Base-by-base conservation (phyloP, 306 rosid genomes). In the Potentilla sterilis region DNA sequence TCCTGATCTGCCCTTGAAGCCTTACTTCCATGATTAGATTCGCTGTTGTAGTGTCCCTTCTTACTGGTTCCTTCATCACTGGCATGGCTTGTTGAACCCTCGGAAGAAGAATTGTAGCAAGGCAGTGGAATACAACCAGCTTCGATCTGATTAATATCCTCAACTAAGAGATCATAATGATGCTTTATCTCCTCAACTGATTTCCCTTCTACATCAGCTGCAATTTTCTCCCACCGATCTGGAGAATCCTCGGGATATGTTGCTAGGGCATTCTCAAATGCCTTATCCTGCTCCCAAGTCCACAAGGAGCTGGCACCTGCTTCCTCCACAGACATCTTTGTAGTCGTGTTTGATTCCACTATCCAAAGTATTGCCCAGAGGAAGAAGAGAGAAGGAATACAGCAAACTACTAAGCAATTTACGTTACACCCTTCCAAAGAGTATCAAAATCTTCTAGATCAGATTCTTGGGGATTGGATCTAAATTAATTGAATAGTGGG, bases 171-270 rank as follows among this genome's bases (percentile, higher is more conserved):
- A 75, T 90, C 90, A 65, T 90, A 91, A 84, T 94, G 98, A 75
- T 82, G 85, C 74, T 86, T 88, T 77, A 94, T 85, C 85, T 91
- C 97, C 71, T 91, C 93, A 63, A 84, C 4, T 42, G 91, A 86
- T 88, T 88, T 94, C 79, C 92, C 98, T 0, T 89, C 91, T 67
- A 94, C 97, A 80, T 90, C 95, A 32, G 85, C 90, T 13, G 86
- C 86, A 76, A 94, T 94, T 80, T 87, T 88, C 86, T 94, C 96
- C 98, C 98, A 94, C 67, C 95, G 87, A 92, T 90, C 95, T 14
- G 87, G 70, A 70, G 79, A 83, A 76, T 88, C 89, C 78, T 91
- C 97, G 0, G 95, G 86, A 84, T 89, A 68, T 78, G 85, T 90
- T 61, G 90, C 98, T 75, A 94, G 76, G 13, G 96, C 97, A 79